Percentiles rank a stretch among this genome's conserved stretches.
Conservation (phyloP, 495 filamentous ascomycete species). For the Xylaria cubensis region DNA sequence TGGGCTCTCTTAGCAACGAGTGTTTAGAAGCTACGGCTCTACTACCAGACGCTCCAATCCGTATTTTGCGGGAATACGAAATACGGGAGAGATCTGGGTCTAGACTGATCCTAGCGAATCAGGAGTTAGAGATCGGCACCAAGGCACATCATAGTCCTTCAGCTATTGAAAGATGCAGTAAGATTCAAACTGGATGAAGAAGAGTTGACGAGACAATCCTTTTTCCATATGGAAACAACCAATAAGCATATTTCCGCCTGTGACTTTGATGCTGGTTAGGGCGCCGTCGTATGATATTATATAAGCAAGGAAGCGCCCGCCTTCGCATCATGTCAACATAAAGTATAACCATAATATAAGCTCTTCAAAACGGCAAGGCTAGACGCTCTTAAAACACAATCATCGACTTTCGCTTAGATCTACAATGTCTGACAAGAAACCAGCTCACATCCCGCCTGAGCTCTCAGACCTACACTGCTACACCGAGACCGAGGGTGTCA, state of each 20-base stretch:
- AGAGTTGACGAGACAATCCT: not conserved
- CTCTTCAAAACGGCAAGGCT: not conserved
- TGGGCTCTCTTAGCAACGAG: too few species aligned
- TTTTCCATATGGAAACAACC: not conserved
- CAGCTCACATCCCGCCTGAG: conserved; percentile 41
- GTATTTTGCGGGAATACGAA: conserved; percentile 11
- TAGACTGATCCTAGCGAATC: not conserved
- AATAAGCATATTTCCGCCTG: not conserved
- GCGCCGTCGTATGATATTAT: not conserved
- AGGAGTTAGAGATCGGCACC: not conserved
- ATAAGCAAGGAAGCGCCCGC: not conserved
- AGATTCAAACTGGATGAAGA: not conserved
- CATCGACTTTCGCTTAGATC: not conserved
- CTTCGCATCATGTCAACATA: not conserved
- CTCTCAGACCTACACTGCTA: conserved; percentile 60
- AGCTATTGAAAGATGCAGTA: conserved; percentile 1
- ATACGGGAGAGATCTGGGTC: conserved; percentile 17
- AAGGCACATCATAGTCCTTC: not conserved
- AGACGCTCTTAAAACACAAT: not conserved
- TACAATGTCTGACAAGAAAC: conserved; percentile 23
- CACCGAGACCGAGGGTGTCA: conserved; percentile 65
- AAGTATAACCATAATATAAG: not conserved
- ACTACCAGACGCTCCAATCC: not conserved
- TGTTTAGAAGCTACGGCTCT: not conserved
- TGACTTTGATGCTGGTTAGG: not conserved